phyloP scores from a whole-genome alignment of 2,329 filamentous ascomycete species.

The Thyridium curvatum region DNA sequence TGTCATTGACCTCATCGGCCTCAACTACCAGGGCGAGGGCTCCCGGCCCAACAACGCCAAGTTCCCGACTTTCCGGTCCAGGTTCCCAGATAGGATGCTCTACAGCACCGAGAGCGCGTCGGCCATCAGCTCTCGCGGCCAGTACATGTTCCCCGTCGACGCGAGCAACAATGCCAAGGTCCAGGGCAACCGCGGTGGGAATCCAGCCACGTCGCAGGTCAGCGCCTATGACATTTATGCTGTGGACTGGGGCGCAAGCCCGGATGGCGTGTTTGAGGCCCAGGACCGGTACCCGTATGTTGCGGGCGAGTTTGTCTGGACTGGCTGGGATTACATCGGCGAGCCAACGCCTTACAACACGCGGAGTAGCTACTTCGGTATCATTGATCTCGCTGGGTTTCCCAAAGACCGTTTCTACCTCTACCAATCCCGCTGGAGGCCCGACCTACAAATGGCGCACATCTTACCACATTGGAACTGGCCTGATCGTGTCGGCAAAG shows the following conservation, averaged over 20 bases:
- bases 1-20: constrained; percentile 38
- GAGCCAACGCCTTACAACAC: constrained; percentile 30
- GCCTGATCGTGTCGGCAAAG: constrained; percentile 36
- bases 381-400: constrained; percentile 52
- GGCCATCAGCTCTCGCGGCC: constrained; percentile 41
- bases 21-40: constrained; percentile 53
- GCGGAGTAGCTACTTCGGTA: constrained; percentile 48
- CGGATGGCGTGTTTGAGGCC: constrained; percentile 44
- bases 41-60: constrained; percentile 11
- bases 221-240: constrained; percentile 47
- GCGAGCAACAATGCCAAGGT: constrained; percentile 18
- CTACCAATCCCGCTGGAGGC: constrained; percentile 47
- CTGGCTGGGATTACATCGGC: constrained; percentile 20
- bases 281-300: constrained; percentile 44
- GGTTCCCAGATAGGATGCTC: constrained; percentile 41
- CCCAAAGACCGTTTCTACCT: constrained; percentile 49
- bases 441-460: constrained; percentile 40
- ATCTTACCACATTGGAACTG: constrained; percentile 53
- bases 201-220: constrained; percentile 28
- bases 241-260: constrained; percentile 36
- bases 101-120: constrained; percentile 35
- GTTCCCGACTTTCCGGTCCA: constrained; percentile 35
- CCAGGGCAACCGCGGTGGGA: constrained; percentile 15
- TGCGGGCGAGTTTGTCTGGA: constrained; percentile 35
- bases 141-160: constrained; percentile 46